Conservation (phyloP, 1,284 basidiomycete species). For the Takashimella koratensis region DNA sequence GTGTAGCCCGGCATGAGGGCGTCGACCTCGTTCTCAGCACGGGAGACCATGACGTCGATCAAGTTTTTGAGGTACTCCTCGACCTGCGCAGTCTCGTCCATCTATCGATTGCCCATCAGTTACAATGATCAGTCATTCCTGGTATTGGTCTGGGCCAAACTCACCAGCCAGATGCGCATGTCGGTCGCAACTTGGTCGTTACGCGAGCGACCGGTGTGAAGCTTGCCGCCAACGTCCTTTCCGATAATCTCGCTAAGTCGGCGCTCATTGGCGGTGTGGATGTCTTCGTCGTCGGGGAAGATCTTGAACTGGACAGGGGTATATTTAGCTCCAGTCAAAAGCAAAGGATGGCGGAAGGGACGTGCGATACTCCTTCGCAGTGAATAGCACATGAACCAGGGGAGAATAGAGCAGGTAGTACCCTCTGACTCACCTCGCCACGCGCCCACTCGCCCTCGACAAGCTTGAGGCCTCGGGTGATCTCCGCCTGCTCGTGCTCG, state of each 20-base stretch:
- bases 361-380: too few relatives aligned
- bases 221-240: slow-evolving; percentile 74
- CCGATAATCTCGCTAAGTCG: slow-evolving; percentile 91
- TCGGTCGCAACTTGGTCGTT: slow-evolving; percentile 99
- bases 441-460: slow-evolving; percentile 83
- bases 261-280: slow-evolving; percentile 99
- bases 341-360: too few relatives aligned
- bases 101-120: slow-evolving; percentile 23
- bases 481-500: slow-evolving; percentile 66
- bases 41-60: slow-evolving; percentile 80
- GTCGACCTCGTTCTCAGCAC: slow-evolving; percentile 88
- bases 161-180: slow-evolving; percentile 84
- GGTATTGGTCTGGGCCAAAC: slow-evolving; percentile 3
- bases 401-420: not conserved
- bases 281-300: slow-evolving; percentile 88
- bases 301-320: slow-evolving; percentile 59
- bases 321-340: too few relatives aligned
- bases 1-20: slow-evolving; percentile 94
- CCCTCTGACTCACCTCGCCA: slow-evolving; percentile 61
- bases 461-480: slow-evolving; percentile 69
- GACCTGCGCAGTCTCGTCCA: slow-evolving; percentile 71
- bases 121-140: too few relatives aligned
- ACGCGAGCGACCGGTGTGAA: slow-evolving; percentile 92
- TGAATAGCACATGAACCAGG: too few relatives aligned
- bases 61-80: slow-evolving; percentile 71